These are phyloP conservation scores for Pythium phragmiticola DNA, from an alignment of 352 stramenopile species.

Conservation along the genomic window DNA sequence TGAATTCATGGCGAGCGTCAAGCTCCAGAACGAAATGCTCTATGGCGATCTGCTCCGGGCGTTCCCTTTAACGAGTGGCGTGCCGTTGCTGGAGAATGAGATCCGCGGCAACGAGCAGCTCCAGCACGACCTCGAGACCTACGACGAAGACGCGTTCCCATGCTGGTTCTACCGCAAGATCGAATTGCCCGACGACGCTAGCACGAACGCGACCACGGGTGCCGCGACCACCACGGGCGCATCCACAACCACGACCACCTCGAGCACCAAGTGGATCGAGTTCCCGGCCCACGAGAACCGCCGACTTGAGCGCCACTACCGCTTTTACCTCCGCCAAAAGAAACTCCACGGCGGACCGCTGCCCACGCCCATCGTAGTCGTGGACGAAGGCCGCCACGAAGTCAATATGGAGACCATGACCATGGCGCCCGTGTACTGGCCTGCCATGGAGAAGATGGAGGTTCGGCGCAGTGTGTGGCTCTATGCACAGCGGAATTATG, in stretches of 20 bases:
- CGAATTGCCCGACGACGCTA: conserved; percentile 9
- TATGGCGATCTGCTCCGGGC: conserved; percentile 61
- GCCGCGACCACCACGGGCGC: background rate
- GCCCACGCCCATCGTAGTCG: conserved; percentile 60
- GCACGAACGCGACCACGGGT: background rate
- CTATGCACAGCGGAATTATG: conserved; percentile 81
- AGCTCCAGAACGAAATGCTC: conserved; percentile 84
- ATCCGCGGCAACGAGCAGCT: conserved; percentile 44
- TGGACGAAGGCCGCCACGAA: conserved; percentile 82
- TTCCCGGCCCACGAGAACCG: conserved; percentile 73
- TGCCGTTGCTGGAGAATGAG: conserved; percentile 44
- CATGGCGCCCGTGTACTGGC: conserved; percentile 84
- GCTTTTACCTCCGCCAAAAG: conserved; percentile 65
- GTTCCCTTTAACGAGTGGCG: conserved; percentile 47
- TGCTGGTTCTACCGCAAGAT: conserved; percentile 86
- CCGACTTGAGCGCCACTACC: conserved; percentile 62
- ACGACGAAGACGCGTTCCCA: conserved; percentile 61
- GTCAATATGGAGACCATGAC: conserved; percentile 75
- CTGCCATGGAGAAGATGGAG: conserved; percentile 57
- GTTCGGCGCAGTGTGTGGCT: conserved; percentile 78
- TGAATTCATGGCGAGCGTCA: conserved; percentile 83
- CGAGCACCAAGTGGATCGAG: conserved; percentile 63
- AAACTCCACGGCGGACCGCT: conserved; percentile 33
- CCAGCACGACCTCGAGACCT: conserved; percentile 40
- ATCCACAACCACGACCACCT: conserved; percentile 1